phyloP scores from a whole-genome alignment of 2,329 filamentous ascomycete genomes.

The Fusarium verticillioides region DNA sequence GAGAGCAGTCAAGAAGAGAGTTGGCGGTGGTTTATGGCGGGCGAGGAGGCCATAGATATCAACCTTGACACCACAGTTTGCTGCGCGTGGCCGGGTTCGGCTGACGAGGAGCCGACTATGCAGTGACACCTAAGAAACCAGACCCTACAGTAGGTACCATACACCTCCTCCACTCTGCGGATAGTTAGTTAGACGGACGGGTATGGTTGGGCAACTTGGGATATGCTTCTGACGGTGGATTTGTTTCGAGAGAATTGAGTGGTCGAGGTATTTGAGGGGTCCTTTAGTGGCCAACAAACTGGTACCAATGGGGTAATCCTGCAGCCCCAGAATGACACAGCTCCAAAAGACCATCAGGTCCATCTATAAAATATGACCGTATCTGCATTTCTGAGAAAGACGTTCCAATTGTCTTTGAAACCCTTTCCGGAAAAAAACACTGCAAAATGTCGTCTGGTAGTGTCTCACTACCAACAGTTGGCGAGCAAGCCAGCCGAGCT shows the following conservation, averaged over 20 bases:
- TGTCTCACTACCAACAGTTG: slow-evolving; percentile 23
- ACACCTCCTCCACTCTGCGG: not conserved
- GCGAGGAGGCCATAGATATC: slow-evolving; percentile 10
- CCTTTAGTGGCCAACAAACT: slow-evolving; percentile 21
- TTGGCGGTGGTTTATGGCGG: slow-evolving; percentile 8
- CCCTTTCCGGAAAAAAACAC: slow-evolving; percentile 31
- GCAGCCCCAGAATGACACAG: slow-evolving; percentile 18
- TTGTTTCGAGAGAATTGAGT: slow-evolving; percentile 19
- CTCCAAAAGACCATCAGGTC: not conserved
- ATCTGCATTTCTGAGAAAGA: slow-evolving; percentile 25
- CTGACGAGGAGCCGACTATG: slow-evolving; percentile 12
- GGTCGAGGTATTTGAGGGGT: slow-evolving; percentile 17
- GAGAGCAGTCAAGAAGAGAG: not conserved
- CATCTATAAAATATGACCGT: slow-evolving; percentile 15
- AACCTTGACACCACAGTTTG: slow-evolving; percentile 10
- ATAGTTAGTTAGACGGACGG: slow-evolving; percentile 3
- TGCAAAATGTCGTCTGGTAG: slow-evolving; percentile 9
- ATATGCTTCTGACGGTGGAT: not conserved
- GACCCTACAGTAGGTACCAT: not conserved
- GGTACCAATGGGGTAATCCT: slow-evolving; percentile 29
- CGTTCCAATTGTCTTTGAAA: slow-evolving; percentile 14
- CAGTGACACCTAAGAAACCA: not conserved
- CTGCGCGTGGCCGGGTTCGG: slow-evolving; percentile 40
- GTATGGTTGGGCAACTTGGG: slow-evolving; percentile 6
- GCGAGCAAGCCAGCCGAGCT: slow-evolving; percentile 35